Percentiles rank a stretch among this genome's conserved stretches.
Evolutionary conservation across 2,329 filamentous ascomycete species (phyloP).

Genomic region (Cercospora citrullina): DNA sequence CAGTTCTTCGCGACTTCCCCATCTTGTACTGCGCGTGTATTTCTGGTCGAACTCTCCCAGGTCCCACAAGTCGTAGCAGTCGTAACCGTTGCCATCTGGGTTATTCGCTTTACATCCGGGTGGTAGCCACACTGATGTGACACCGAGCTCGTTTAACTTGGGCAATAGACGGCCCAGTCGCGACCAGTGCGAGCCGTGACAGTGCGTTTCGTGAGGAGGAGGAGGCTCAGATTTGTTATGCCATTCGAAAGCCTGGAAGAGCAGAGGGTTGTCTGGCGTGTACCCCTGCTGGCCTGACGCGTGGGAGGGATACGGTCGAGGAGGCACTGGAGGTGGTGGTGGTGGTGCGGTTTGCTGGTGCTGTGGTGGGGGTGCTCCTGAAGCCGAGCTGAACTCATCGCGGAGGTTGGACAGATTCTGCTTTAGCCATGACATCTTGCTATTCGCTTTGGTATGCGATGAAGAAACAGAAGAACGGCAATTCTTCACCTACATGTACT

Average conservation of each 20-base stretch:
- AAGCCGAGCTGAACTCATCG: slow-evolving; percentile 3
- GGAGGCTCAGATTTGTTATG: slow-evolving; percentile 57
- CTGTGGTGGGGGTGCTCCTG: slow-evolving; percentile 2
- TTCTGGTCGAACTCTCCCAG: slow-evolving; percentile 75
- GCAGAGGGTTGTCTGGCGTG: slow-evolving; percentile 44
- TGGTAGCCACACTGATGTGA: slow-evolving; percentile 66
- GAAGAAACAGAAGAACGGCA: background rate
- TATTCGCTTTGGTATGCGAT: background rate
- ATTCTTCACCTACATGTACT: slow-evolving; percentile 7
- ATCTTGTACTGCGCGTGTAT: slow-evolving; percentile 63
- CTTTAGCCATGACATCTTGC: slow-evolving; percentile 17
- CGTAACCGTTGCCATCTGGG: slow-evolving; percentile 65
- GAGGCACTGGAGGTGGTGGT: slow-evolving; percentile 7
- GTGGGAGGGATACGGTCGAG: slow-evolving; percentile 1
- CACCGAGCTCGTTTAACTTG: slow-evolving; percentile 51
- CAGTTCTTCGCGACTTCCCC: slow-evolving; percentile 65
- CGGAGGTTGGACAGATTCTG: slow-evolving; percentile 13
- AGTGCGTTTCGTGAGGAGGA: slow-evolving; percentile 35
- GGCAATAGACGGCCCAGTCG: slow-evolving; percentile 33
- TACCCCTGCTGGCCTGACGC: background rate
- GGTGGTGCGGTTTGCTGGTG: slow-evolving; percentile 4
- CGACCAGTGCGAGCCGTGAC: slow-evolving; percentile 48
- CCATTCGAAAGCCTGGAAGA: slow-evolving; percentile 75
- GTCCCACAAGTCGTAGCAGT: slow-evolving; percentile 63
- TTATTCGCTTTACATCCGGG: slow-evolving; percentile 69